These are phyloP conservation scores for Cutaneotrichosporon daszewskae DNA, from an alignment of 1,284 basidiomycete species.

Conservation along the genomic window DNA sequence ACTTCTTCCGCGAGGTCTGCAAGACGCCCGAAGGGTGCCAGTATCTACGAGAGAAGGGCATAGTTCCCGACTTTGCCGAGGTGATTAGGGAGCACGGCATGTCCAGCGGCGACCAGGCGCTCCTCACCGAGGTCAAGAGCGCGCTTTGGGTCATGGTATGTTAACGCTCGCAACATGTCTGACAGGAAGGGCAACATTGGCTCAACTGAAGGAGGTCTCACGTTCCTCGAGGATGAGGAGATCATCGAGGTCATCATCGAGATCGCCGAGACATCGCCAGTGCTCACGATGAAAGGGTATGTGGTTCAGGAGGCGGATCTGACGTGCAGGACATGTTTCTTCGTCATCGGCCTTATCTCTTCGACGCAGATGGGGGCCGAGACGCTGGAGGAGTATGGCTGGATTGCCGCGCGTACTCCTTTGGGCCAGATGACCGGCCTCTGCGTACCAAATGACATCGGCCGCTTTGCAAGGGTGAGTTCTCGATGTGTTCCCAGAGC, in stretches of 20 bases:
- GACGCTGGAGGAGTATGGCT: constrained; percentile 81
- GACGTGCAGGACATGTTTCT: constrained; percentile 78
- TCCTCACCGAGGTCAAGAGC: constrained; percentile 86
- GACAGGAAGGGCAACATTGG: constrained; percentile 82
- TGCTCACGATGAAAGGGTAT: constrained; percentile 89
- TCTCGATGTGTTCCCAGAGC: not conserved
- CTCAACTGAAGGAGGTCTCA: constrained; percentile 80
- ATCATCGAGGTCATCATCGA: constrained; percentile 83
- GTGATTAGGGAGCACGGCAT: constrained; percentile 81
- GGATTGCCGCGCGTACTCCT: constrained; percentile 84
- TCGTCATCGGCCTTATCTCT: constrained; percentile 79
- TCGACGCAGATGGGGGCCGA: constrained; percentile 68
- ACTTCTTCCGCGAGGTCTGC: constrained; percentile 96
- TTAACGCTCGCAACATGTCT: constrained; percentile 16
- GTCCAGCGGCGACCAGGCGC: constrained; percentile 73
- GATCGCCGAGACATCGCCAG: constrained; percentile 80
- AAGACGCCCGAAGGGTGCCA: constrained; percentile 92
- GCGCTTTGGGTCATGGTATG: constrained; percentile 92
- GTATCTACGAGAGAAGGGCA: constrained; percentile 79
- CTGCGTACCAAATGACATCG: constrained; percentile 77
- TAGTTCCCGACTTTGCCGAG: constrained; percentile 85
- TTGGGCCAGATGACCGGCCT: constrained; percentile 83
- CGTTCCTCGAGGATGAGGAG: constrained; percentile 90
- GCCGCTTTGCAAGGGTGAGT: constrained; percentile 72
- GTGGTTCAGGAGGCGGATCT: constrained; percentile 29